phyloP scores from a whole-genome alignment of 345 rosid genomes.

The Mangifera indica region DNA sequence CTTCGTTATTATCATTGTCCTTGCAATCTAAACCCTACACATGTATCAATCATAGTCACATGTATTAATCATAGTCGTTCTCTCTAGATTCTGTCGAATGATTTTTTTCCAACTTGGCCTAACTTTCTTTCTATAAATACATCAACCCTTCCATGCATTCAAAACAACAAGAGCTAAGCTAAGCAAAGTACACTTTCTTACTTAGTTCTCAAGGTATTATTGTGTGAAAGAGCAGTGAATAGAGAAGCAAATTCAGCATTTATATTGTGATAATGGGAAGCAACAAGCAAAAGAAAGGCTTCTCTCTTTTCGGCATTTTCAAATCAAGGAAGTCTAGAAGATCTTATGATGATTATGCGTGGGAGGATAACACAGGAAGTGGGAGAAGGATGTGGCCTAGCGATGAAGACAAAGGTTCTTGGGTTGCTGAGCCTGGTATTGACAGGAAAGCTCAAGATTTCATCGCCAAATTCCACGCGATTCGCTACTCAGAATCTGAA shows the following conservation, averaged over 20 bases:
- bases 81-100: no score
- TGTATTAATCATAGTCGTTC: no score
- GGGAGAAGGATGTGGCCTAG: slow-evolving; percentile 31
- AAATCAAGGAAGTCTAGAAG: slow-evolving; percentile 34
- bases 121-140: background rate
- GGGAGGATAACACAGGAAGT: slow-evolving; percentile 11
- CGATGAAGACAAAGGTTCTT: slow-evolving; percentile 39
- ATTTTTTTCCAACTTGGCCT: no score
- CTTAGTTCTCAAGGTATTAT: no score
- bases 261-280: slow-evolving; percentile 30
- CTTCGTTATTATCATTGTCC: background rate
- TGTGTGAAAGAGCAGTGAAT: no score
- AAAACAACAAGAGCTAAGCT: background rate
- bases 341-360: slow-evolving; percentile 13
- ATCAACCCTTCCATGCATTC: background rate
- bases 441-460: slow-evolving; percentile 44
- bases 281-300: slow-evolving; percentile 22
- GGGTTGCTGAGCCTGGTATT: slow-evolving; percentile 49
- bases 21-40: slow-evolving; percentile 2
- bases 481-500: no score
- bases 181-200: no score
- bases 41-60: slow-evolving; percentile 20
- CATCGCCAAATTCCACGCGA: slow-evolving; percentile 52
- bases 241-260: no score
- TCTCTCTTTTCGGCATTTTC: slow-evolving; percentile 41